These are phyloP conservation scores for Fermentozyma sake DNA, from an alignment of 1,139 yeast genomes.

Conservation along the genomic window DNA sequence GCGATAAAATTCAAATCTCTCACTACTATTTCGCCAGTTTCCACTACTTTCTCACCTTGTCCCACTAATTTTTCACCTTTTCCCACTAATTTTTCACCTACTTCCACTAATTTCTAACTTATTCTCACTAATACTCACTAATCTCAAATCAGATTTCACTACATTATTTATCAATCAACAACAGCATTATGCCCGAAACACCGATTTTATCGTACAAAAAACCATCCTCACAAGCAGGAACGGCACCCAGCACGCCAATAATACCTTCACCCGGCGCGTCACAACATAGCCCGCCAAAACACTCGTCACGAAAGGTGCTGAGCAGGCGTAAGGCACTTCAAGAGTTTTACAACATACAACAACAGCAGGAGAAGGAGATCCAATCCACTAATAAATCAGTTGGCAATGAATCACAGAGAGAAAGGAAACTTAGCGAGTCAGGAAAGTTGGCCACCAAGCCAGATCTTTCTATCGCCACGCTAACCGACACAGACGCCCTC, in stretches of 20 bases:
- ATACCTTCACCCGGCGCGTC: too few relatives aligned
- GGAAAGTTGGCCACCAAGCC: conserved; percentile 7
- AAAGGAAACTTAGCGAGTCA: conserved; percentile 5
- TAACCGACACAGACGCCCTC: too few relatives aligned
- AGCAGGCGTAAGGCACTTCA: conserved; percentile 41
- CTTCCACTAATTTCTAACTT: too few relatives aligned
- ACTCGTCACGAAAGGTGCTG: conserved; percentile 28
- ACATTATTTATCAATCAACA: too few relatives aligned
- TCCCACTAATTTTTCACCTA: too few relatives aligned
- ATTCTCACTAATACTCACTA: too few relatives aligned
- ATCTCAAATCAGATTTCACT: too few relatives aligned
- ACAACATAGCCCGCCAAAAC: conserved; percentile 5
- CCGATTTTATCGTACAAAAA: conserved; percentile 16
- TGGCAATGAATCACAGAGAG: conserved; percentile 3
- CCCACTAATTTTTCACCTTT: too few relatives aligned
- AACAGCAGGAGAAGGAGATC: conserved; percentile 9
- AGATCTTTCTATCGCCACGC: too few relatives aligned
- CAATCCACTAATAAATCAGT: conserved; percentile 1
- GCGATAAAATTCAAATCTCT: too few relatives aligned
- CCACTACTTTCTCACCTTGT: too few relatives aligned
- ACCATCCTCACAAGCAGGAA: conserved; percentile 4
- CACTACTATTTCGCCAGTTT: too few relatives aligned
- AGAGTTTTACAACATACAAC: conserved; percentile 37
- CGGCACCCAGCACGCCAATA: conserved; percentile 7
- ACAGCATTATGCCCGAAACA: conserved; percentile 20